phyloP scores from a whole-genome alignment of 2,329 filamentous ascomycete genomes.

The Knufia fluminis region DNA sequence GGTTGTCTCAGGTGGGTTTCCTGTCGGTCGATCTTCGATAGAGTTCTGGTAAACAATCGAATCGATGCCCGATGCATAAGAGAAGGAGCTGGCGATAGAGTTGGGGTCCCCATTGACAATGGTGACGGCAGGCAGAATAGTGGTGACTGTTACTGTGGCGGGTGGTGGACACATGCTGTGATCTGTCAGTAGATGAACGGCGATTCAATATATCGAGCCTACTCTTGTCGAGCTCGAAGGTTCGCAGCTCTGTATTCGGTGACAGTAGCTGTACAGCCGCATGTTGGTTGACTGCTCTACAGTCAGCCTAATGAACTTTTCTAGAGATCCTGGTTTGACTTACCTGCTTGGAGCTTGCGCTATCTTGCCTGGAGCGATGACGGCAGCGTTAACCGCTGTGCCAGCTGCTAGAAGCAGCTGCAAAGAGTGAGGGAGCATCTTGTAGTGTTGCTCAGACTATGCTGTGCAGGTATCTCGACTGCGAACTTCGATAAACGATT shows the following conservation, averaged over 20 bases:
- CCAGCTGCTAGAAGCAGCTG: slow-evolving; percentile 3
- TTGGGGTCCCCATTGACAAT: slow-evolving; percentile 18
- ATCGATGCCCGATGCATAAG: slow-evolving; percentile 11
- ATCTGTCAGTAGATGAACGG: neutral
- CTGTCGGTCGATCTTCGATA: slow-evolving; percentile 15
- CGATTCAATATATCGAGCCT: neutral
- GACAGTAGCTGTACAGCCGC: slow-evolving; percentile 6
- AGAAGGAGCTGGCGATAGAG: slow-evolving; percentile 14
- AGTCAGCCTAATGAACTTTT: neutral
- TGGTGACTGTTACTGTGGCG: slow-evolving; percentile 12
- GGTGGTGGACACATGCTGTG: slow-evolving; percentile 5
- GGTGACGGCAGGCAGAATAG: slow-evolving; percentile 17
- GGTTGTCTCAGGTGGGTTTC: slow-evolving; percentile 9
- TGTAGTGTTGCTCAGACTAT: neutral
- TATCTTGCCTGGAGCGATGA: neutral
- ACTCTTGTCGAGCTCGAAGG: slow-evolving; percentile 3
- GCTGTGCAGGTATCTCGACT: neutral
- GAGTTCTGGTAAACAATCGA: slow-evolving; percentile 14
- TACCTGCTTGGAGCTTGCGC: neutral
- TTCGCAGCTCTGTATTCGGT: neutral
- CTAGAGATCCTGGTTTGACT: neutral
- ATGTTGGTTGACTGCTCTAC: neutral
- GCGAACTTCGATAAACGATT: neutral
- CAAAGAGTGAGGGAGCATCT: neutral
- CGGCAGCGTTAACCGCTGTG: neutral